Conservation (phyloP, 148 eudicot genomes). For the Fallopia convolvulus region DNA sequence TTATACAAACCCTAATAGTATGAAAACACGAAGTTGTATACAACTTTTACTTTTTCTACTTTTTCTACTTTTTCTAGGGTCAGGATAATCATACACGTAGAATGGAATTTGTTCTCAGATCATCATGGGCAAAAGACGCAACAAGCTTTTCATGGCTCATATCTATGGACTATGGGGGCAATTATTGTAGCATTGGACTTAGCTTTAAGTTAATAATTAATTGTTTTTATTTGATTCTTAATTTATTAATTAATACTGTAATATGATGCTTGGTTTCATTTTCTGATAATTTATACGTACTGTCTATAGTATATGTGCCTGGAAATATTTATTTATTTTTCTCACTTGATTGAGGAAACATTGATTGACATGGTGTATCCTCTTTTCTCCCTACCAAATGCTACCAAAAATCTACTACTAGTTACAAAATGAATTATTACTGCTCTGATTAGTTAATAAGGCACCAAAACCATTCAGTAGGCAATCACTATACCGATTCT, state of each 20-base stretch:
- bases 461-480: too few species aligned
- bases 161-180: conserved; percentile 9
- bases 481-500: too few species aligned
- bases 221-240: background rate
- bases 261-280: background rate
- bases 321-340: too few species aligned
- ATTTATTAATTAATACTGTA: too few species aligned
- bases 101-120: conserved; percentile 3
- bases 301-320: too few species aligned
- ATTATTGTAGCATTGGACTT: conserved; percentile 9
- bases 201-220: background rate
- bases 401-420: too few species aligned
- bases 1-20: background rate
- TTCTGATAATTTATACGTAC: background rate
- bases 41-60: background rate
- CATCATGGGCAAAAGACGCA: background rate
- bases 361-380: too few species aligned
- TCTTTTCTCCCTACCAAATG: too few species aligned
- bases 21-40: background rate
- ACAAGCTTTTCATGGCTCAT: conserved; percentile 8
- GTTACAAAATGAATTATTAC: too few species aligned
- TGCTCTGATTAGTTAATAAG: too few species aligned
- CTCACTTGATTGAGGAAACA: too few species aligned
- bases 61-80: background rate
- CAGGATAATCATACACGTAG: background rate